Base-by-base conservation (phyloP, 176 grass and related monocot genomes). In the Thalia dealbata region DNA sequence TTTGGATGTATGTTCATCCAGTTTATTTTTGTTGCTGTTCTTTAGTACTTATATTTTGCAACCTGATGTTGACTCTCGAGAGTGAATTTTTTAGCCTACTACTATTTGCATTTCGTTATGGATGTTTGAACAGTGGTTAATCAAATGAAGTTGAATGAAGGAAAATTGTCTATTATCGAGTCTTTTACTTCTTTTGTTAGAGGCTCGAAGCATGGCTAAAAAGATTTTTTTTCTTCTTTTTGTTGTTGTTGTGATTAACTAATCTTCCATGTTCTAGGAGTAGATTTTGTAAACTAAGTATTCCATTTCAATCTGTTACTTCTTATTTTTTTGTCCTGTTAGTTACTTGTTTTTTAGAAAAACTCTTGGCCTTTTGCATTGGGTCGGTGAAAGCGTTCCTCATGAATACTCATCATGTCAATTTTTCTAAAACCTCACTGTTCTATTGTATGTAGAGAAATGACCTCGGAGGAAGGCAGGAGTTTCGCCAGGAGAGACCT, bases 401-500 rank as follows among this genome's bases (percentile, higher is more conserved):
- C 7, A n/a, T 58, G 16, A 7, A n/a, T 58, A 48, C 18, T 58
- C 54, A 7, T 1, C 54, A 58, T 58, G 54, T n/a, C 22, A 23
- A 58, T 58, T 58, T 58, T 14, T 65, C 28, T 65, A 35, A 19
- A 65, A 7, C 28, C 28, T 12, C 6, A 18, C 61, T 18, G 26
- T 13, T 64, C 12, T 64, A 69, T 70, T 64, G 26, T 64, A 69
- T 70, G 71, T 32, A 88, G 86, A 52, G 73, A 78, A 78, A 88
- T 88, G 86, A 71, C 78, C 1, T 73, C 86, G 22, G 81, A 88
- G 76, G 81, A 50, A 65, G 70, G 38, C 7, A 83, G 78, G 52
- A 89, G 83, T 66, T 80, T 56, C 80, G 83, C 87, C 18, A 73
- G 90, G 50, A 79, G 85, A 73, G 81, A 92, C 56, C 75, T 81